Conservation (phyloP, 352 stramenopile species). For the Thraustotheca clavata region DNA sequence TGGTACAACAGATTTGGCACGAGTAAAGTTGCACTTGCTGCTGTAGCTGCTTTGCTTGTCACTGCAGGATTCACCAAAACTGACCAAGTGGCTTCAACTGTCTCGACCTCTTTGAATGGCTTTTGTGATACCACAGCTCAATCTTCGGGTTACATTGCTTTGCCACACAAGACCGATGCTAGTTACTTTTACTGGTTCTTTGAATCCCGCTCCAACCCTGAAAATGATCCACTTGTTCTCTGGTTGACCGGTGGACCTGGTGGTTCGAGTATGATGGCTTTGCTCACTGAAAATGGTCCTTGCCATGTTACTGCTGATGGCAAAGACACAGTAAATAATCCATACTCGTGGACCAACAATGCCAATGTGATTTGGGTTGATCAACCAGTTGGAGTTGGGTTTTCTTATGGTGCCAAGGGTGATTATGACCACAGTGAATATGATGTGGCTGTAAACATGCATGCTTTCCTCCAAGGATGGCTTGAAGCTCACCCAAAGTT, state of each 20-base stretch:
- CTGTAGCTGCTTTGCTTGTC: neutral
- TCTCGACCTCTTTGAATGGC: neutral
- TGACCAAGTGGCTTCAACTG: neutral
- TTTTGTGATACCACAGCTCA: conserved; percentile 18
- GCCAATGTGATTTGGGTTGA: conserved; percentile 23
- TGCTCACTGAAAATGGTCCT: conserved; percentile 26
- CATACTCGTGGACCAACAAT: conserved; percentile 21
- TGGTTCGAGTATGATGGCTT: conserved; percentile 21
- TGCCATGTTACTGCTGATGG: conserved; percentile 22
- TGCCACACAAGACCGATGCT: conserved; percentile 20
- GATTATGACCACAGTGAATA: conserved; percentile 39
- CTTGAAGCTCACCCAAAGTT: conserved; percentile 55
- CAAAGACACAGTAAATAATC: conserved; percentile 13
- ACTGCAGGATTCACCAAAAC: neutral
- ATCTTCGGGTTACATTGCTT: conserved; percentile 22
- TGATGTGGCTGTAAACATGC: conserved; percentile 35
- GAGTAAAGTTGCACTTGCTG: neutral
- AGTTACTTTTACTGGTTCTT: conserved; percentile 24
- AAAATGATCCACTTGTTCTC: conserved; percentile 24
- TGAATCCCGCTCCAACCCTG: conserved; percentile 10
- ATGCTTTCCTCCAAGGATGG: conserved; percentile 40
- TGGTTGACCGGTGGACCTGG: conserved; percentile 27
- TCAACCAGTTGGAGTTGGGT: conserved; percentile 21
- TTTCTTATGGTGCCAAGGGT: conserved; percentile 14
- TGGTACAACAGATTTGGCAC: neutral